Evolutionary conservation across 2,329 filamentous ascomycete species (phyloP).

Genomic region (Aureobasidium sp.): DNA sequence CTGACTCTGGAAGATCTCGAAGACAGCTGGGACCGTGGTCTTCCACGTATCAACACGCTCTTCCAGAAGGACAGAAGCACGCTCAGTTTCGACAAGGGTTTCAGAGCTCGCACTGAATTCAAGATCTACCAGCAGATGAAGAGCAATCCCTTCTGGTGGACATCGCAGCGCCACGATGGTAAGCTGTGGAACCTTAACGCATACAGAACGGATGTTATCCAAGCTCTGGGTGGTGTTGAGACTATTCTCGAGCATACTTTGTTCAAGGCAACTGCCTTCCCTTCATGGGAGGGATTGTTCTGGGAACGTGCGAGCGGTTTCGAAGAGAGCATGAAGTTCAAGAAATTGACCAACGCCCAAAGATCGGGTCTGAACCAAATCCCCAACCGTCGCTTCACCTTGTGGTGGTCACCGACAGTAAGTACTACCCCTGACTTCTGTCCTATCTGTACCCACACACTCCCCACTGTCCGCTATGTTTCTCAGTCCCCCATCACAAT

Average conservation of each 20-base stretch:
- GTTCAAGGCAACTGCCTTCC: slow-evolving; percentile 95
- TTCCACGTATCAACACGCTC: slow-evolving; percentile 95
- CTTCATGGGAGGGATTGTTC: slow-evolving; percentile 93
- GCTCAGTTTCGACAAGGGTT: slow-evolving; percentile 96
- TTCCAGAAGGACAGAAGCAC: slow-evolving; percentile 99
- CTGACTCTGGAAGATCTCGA: slow-evolving; percentile 93
- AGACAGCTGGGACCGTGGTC: slow-evolving; percentile 95
- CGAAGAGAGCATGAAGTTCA: slow-evolving; percentile 77
- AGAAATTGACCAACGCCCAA: slow-evolving; percentile 96
- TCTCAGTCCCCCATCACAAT: background rate
- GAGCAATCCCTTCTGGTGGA: slow-evolving; percentile 99
- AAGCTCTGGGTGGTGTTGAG: slow-evolving; percentile 91
- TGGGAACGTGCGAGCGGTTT: slow-evolving; percentile 46
- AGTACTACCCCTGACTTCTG: background rate
- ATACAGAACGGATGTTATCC: slow-evolving; percentile 94
- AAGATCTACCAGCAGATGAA: slow-evolving; percentile 99
- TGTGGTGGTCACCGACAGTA: slow-evolving; percentile 73
- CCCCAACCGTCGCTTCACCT: slow-evolving; percentile 92
- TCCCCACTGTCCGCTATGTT: background rate
- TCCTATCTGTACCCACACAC: background rate
- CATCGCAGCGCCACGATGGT: slow-evolving; percentile 90
- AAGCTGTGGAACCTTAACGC: slow-evolving; percentile 97
- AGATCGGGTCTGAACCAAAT: slow-evolving; percentile 96
- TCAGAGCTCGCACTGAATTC: slow-evolving; percentile 90
- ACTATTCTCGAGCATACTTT: slow-evolving; percentile 89